Percentiles rank a stretch among this genome's conserved stretches.
phyloP scores from a whole-genome alignment of 2,329 filamentous ascomycete species.

The Neonectria punicea region DNA sequence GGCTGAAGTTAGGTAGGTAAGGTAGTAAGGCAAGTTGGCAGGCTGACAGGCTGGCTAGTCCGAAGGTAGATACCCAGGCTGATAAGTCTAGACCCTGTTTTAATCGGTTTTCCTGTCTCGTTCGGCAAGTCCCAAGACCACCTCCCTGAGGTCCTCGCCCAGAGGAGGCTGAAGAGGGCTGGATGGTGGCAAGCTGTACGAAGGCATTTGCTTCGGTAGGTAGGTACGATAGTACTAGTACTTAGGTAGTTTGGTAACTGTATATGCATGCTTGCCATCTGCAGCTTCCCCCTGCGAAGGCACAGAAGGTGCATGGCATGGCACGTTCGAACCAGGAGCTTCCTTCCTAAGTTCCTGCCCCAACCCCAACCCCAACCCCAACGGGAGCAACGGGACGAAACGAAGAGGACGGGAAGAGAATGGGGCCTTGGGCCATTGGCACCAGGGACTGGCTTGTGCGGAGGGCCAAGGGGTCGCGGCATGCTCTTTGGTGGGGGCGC shows the following conservation, averaged over 20 bases:
- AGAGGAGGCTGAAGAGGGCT: background rate
- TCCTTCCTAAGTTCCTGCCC: background rate
- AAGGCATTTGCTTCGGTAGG: too few relatives aligned
- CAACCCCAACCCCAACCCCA: conserved; percentile 13
- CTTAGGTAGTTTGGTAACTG: too few relatives aligned
- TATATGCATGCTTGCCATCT: background rate
- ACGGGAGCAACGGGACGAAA: conserved; percentile 41
- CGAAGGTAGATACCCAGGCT: too few relatives aligned
- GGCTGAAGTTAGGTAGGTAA: background rate
- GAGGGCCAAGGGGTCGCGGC: background rate
- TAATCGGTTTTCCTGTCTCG: background rate
- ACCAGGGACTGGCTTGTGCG: conserved; percentile 19
- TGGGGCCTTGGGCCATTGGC: conserved; percentile 26
- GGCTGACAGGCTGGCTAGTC: background rate
- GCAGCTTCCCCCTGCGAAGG: conserved; percentile 1
- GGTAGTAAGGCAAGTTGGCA: background rate
- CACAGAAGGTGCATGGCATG: background rate
- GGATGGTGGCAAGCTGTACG: background rate
- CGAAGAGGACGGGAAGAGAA: conserved; percentile 27
- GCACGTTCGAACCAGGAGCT: background rate
- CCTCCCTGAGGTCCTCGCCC: background rate
- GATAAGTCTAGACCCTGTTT: background rate
- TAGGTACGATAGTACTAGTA: too few relatives aligned
- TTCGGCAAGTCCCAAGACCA: background rate
- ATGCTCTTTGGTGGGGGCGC: conserved; percentile 10